Conservation (phyloP, 331 rosid genomes). For the Arachis monticola region DNA sequence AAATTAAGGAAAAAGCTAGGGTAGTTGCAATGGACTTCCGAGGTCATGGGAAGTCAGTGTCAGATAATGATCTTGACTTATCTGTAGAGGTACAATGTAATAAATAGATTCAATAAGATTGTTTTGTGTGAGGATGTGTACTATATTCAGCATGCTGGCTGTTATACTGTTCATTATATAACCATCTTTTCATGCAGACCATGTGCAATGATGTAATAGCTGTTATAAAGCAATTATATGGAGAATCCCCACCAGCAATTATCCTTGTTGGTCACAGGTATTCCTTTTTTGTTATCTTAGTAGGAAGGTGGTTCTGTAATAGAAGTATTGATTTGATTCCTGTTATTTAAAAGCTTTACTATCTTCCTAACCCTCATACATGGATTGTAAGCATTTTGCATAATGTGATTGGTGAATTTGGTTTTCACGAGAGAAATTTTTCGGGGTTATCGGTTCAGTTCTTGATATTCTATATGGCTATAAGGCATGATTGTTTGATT, state of each 20-base stretch:
- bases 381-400: not conserved
- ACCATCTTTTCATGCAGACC: constrained; percentile 63
- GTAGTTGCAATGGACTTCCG: constrained; percentile 92
- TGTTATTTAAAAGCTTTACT: constrained; percentile 22
- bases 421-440: constrained; percentile 5
- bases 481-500: constrained; percentile 20
- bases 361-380: not conserved
- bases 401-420: constrained; percentile 36
- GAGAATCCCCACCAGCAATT: constrained; percentile 85
- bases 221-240: constrained; percentile 75
- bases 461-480: constrained; percentile 1
- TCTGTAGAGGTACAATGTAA: constrained; percentile 69
- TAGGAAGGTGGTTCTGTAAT: constrained; percentile 32
- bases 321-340: constrained; percentile 18
- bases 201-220: constrained; percentile 87
- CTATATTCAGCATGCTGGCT: not conserved
- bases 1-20: constrained; percentile 81
- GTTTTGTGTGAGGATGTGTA: constrained; percentile 17
- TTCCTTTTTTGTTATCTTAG: no score
- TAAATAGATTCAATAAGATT: constrained; percentile 15
- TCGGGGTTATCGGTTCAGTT: constrained; percentile 5
- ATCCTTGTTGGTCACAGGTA: constrained; percentile 92
- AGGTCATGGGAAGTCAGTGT: constrained; percentile 88
- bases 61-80: constrained; percentile 82
- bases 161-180: constrained; percentile 11